Conservation (phyloP, 768 basidiomycete species). For the Mycena metata region DNA sequence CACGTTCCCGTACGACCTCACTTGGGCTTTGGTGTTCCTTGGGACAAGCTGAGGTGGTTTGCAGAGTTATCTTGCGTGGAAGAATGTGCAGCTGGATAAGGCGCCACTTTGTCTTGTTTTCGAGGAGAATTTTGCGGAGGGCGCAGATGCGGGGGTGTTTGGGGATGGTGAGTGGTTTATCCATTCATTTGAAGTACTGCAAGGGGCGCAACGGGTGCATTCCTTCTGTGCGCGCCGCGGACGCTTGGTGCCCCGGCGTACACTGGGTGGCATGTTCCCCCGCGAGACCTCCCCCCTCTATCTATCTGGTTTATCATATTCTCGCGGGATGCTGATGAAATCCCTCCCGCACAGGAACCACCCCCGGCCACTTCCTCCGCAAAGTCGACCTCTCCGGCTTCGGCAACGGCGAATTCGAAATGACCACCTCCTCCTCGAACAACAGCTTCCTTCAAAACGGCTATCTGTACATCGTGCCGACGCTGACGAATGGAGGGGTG, state of each 20-base stretch:
- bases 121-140: slow-evolving; percentile 75
- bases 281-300: too few species aligned
- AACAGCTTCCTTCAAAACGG: slow-evolving; percentile 84
- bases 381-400: slow-evolving; percentile 63
- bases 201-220: too few species aligned
- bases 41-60: slow-evolving; percentile 67
- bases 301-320: too few species aligned
- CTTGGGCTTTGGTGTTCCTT: slow-evolving; percentile 67
- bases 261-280: too few species aligned
- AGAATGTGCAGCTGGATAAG: slow-evolving; percentile 66
- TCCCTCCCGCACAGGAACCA: slow-evolving; percentile 32
- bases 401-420: slow-evolving; percentile 87
- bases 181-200: too few species aligned
- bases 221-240: too few species aligned
- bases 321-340: neutral
- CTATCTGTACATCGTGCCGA: slow-evolving; percentile 86
- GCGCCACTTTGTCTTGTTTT: slow-evolving; percentile 74
- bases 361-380: slow-evolving; percentile 63
- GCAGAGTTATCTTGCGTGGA: slow-evolving; percentile 70
- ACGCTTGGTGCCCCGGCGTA: too few species aligned
- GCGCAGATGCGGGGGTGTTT: slow-evolving; percentile 65
- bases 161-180: slow-evolving; percentile 46
- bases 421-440: slow-evolving; percentile 79
- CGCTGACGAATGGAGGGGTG: slow-evolving; percentile 42
- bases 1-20: slow-evolving; percentile 68